Percentiles rank a stretch among this genome's conserved stretches.
These are phyloP conservation scores for Lecanoromycetidae sp. DNA, from an alignment of 2,329 filamentous ascomycete species.

Conservation along the genomic window DNA sequence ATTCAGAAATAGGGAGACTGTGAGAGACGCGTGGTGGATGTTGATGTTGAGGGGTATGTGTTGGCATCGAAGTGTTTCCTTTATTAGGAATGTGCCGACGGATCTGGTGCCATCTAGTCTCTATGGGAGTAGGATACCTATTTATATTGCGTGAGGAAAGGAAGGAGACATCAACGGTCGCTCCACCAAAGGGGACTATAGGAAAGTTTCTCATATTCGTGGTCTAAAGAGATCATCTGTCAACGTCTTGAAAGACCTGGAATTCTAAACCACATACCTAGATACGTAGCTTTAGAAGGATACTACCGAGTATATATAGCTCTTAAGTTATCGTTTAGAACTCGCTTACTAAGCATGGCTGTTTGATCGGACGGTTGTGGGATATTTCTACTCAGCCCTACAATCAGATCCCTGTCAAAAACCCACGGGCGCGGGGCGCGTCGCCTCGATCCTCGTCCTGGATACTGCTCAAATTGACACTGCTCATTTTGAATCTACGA, in stretches of 20 bases:
- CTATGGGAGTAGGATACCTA: conserved; percentile 7
- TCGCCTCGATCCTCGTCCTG: too few species aligned
- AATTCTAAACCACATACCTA: too few species aligned
- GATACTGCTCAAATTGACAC: too few species aligned
- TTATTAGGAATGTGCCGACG: background rate
- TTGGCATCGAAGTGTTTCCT: conserved; percentile 12
- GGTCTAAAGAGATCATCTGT: background rate
- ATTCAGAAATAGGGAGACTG: background rate
- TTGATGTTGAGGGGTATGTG: conserved; percentile 16
- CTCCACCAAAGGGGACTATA: too few species aligned
- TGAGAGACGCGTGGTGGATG: conserved; percentile 14
- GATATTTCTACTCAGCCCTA: too few species aligned
- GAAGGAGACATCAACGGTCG: too few species aligned
- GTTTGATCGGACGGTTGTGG: too few species aligned
- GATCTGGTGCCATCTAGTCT: background rate
- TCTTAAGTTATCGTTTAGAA: background rate
- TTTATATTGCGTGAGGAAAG: conserved; percentile 8
- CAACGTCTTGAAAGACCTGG: too few species aligned
- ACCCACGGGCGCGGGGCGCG: background rate
- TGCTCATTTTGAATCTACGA: too few species aligned
- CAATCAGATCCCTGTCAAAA: conserved; percentile 10
- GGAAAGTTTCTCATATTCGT: too few species aligned
- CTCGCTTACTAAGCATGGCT: too few species aligned
- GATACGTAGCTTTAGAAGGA: too few species aligned
- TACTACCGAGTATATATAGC: background rate